Base-by-base conservation (phyloP, 2,329 filamentous ascomycete species). In the Samsoniella hepiali region DNA sequence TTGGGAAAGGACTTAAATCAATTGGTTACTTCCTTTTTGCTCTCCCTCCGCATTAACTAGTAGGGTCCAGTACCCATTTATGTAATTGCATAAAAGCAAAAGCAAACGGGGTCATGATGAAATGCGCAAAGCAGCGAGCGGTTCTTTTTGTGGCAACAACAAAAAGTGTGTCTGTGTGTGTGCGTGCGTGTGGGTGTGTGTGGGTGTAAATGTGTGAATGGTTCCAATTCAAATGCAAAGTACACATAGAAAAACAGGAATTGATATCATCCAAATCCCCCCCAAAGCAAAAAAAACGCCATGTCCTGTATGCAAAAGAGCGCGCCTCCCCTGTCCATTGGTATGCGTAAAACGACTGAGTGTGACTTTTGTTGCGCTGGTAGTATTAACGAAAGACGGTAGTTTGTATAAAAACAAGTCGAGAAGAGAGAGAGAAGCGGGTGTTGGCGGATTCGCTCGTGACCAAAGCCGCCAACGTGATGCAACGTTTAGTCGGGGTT, bases 401-500 rank as follows among this genome's bases (percentile, higher is more conserved):
- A 29, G 50, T 47, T n/a, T 47, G 50, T 55, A 62, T n/a, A 55
- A 62, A 22, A 62, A 55, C 58, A 55, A 44, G 2, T 22, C 27
- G 11, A 47, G 38, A 44, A 38, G 42, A 13, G 45, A 36, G 29
- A 9, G 15, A 36, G 27, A 5, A 29, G n/a, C 22, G 22, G 22
- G 22, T 22, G n/a, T 9, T 13, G 29, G 9, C 50, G 31, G 13
- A 29, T 44, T 6, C 22, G 29, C 38, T 32, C 2, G 49, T 17
- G 13, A 44, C 11, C 10, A 32, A 10, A 15, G 45, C 22, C 13
- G 32, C 27, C n/a, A 49, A 40, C 13, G 27, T n/a, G n/a, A n/a
- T 11, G 36, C 2, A 13, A 15, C 7, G n/a, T 65, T 80, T 77
- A 84, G 75, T 95, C 91, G 22, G 91, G 91, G 75, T 96, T 96